Evolutionary conservation across 1,284 basidiomycete genomes (phyloP), one percentile per base, ranked within the genome.

Genomic region (Tylopilus sp.): DNA sequence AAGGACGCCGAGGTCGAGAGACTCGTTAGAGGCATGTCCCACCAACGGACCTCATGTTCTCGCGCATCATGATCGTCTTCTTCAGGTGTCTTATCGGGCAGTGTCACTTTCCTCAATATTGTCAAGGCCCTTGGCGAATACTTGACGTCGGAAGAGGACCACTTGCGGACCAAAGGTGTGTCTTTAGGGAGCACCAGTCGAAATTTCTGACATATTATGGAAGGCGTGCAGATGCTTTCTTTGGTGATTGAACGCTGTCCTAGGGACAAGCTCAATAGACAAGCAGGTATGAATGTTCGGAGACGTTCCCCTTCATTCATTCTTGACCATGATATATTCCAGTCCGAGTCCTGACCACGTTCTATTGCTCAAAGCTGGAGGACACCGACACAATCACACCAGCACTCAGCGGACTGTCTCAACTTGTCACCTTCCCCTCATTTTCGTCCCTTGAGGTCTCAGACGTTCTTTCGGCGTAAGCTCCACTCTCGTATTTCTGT

Each of bases 71-170:
- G 51, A 52, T 46, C 54, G 10, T 46, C 51, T 18, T 46, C 51
- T 18, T 40, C 67, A 93, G 92, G 82, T 59, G 79, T 94, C 55
- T 77, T 80, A 19, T 71, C 69, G 50, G 82, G 82, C 26, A 66
- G 72, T 15, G 69, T 78, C 23, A 78, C 81, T n/a, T 72, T 97
- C 6, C 74, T 97, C 3, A 77, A 85, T 49, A 71, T 98, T n/a
- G 92, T 98, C 13, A 91, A 90, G 60, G 82, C 84, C 18, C 76
- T 97, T 0, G 92, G 91, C 29, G 86, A 90, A 57, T 92, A 88
- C 60, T 75, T 99, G 25, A 95, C 89, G 0, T 84, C 89, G 2
- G 89, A 94, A 56, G 89, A 95, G 46, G 90, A 89, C 56, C 74
- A 77, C 3, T 68, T 86, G 13, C 78, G 95, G 34, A 79, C 82